Base-by-base conservation (phyloP, 2,329 filamentous ascomycete genomes). In the Monosporascus sp. region DNA sequence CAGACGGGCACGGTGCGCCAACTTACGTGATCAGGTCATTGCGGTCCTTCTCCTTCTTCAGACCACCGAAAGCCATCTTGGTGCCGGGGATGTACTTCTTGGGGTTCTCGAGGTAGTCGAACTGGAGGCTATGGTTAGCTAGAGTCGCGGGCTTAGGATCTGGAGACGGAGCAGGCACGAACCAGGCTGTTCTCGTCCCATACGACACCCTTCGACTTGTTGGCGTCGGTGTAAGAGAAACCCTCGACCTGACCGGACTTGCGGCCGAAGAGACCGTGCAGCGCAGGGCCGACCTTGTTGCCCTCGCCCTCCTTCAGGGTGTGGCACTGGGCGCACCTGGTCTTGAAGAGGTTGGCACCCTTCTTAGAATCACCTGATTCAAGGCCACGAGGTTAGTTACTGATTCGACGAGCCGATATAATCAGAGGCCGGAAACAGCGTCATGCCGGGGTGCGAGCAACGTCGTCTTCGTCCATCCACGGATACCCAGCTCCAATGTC, bases 41-140 rank as follows among this genome's bases (percentile, higher is more conserved):
- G 75, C 94, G 85, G 82, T 97, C 94, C 89, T 97, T 97, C 72
- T 85, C 84, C 90, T 99, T 99, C 92, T 99, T 99, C 72, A 99
- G 85, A 76, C 94, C 94, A 80, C 94, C 94, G 74, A 97, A 99
- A 69, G 94, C 94, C 94, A 99, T 99, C 90, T 97, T 99, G 81
- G 94, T 99, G 67, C 94, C 94, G 66, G 94, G 94, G 63, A 99
- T 97, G 86, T 92, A 99, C 85, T 97, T 97, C 88, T 99, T 99
- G 80, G 94, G 94, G 88, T 97, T 97, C 85, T 99, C 94, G 70
- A 99, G 92, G 87, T 99, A 99, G 64, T 87, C 83, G 79, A 96
- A 97, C 89, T 92, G 17, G 9, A 24, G 20, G 27, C 11, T 7
- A 56, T 67, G 57, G 31, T n/a, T 44, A 55, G 20, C 18, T 45